Conservation (phyloP, 352 stramenopile genomes). For the Globisporangium nunn region DNA sequence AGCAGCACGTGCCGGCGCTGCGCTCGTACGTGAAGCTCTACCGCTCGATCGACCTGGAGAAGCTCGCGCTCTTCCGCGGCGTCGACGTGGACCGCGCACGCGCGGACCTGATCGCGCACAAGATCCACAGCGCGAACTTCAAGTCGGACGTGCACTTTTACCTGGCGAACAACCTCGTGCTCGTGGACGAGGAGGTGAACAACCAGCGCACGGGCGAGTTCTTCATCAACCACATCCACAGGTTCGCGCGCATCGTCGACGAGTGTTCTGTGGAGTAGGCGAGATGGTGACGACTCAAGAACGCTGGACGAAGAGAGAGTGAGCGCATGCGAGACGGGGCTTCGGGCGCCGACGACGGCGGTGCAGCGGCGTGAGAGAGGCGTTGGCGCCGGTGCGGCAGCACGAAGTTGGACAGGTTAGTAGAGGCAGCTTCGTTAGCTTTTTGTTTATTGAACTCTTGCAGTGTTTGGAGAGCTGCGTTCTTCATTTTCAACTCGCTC, state of each 20-base stretch:
- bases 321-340: neutral
- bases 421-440: constrained; percentile 9
- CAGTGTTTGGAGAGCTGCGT: neutral
- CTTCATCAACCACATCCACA: constrained; percentile 88
- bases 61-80: constrained; percentile 90
- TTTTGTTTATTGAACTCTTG: constrained; percentile 14
- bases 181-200: constrained; percentile 79
- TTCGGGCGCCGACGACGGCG: neutral
- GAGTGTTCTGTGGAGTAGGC: constrained; percentile 53
- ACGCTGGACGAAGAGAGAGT: neutral
- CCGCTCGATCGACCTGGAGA: constrained; percentile 92
- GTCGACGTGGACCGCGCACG: constrained; percentile 64
- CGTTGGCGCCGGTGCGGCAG: neutral
- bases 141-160: constrained; percentile 84
- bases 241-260: constrained; percentile 83
- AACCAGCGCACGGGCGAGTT: constrained; percentile 86
- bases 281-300: neutral
- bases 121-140: constrained; percentile 52
- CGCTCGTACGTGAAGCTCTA: constrained; percentile 96
- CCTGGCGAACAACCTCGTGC: constrained; percentile 65
- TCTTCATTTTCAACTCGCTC: neutral
- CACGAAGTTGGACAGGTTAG: constrained; percentile 6
- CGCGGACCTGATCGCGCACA: constrained; percentile 75
- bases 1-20: constrained; percentile 87
- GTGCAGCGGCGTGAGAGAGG: neutral